Conservation (phyloP, 177 flowering plant species). For the Vitis hybrid region DNA sequence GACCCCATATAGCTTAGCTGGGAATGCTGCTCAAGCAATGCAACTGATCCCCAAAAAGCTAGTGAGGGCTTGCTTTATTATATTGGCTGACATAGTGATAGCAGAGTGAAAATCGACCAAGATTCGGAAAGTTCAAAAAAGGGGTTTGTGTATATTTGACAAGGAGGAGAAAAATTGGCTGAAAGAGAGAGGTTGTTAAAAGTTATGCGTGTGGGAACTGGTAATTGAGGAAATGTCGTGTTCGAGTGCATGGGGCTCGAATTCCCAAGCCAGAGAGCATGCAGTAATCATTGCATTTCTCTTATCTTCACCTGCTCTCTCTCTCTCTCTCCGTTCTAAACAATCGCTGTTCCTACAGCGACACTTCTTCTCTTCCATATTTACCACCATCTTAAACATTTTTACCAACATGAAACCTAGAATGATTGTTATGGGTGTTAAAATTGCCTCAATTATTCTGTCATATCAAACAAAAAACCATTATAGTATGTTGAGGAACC, state of each 20-base stretch:
- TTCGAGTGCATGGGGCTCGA: slow-evolving; percentile 27
- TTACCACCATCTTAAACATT: no score
- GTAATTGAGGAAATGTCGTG: slow-evolving; percentile 16
- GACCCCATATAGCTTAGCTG: no score
- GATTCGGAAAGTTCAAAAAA: slow-evolving; percentile 15
- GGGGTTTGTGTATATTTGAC: neutral
- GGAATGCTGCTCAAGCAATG: no score
- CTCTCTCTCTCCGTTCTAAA: neutral
- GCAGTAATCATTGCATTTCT: slow-evolving; percentile 14
- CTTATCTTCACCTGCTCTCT: slow-evolving; percentile 21
- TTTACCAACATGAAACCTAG: no score
- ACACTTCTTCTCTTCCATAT: slow-evolving; percentile 4
- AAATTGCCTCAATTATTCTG: no score
- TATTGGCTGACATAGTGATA: no score
- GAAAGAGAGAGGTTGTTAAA: neutral
- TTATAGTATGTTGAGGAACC: no score
- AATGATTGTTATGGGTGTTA: no score
- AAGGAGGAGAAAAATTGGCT: no score
- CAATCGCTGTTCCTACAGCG: slow-evolving; percentile 10
- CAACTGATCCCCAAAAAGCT: no score
- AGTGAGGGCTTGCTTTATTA: no score
- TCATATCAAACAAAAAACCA: no score
- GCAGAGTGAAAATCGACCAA: slow-evolving; percentile 10
- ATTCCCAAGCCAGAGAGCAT: slow-evolving; percentile 7
- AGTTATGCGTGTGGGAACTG: slow-evolving; percentile 16